phyloP scores from a whole-genome alignment of 805 yeast genomes.

The Candida nanaspora region DNA sequence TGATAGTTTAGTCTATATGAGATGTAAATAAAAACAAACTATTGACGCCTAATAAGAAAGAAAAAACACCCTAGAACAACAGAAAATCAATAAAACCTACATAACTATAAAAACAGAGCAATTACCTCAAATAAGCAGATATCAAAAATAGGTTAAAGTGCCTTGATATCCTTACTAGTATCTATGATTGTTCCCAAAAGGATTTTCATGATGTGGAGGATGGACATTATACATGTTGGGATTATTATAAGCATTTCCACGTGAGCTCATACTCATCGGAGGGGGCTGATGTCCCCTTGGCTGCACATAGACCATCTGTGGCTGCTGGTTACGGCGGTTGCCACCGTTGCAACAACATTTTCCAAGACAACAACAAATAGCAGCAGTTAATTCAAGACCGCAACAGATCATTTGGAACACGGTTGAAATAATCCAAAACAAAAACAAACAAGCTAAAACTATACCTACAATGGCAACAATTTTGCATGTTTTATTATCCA shows the following conservation, averaged over 20 bases:
- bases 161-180: background rate
- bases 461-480: slow-evolving; percentile 71
- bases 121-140: background rate
- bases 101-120: background rate
- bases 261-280: slow-evolving; percentile 5
- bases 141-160: background rate
- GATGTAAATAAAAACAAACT: too few species aligned
- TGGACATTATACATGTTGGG: slow-evolving; percentile 23
- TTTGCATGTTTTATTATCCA: slow-evolving; percentile 71
- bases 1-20: too few species aligned
- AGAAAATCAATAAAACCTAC: too few species aligned
- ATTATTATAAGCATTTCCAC: slow-evolving; percentile 18
- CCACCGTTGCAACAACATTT: slow-evolving; percentile 29
- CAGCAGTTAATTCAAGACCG: slow-evolving; percentile 45
- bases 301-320: background rate
- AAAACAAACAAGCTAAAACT: slow-evolving; percentile 45
- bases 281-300: slow-evolving; percentile 9
- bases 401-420: slow-evolving; percentile 50
- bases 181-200: background rate
- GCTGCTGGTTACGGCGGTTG: slow-evolving; percentile 9
- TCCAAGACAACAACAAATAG: slow-evolving; percentile 42
- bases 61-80: too few species aligned
- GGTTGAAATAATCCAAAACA: slow-evolving; percentile 49
- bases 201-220: slow-evolving; percentile 9
- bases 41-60: too few species aligned